A percentile compares a stretch with the other conserved stretches of the same genome.
phyloP scores from a whole-genome alignment of 75 land plant species.

The Larix kaempferi region DNA sequence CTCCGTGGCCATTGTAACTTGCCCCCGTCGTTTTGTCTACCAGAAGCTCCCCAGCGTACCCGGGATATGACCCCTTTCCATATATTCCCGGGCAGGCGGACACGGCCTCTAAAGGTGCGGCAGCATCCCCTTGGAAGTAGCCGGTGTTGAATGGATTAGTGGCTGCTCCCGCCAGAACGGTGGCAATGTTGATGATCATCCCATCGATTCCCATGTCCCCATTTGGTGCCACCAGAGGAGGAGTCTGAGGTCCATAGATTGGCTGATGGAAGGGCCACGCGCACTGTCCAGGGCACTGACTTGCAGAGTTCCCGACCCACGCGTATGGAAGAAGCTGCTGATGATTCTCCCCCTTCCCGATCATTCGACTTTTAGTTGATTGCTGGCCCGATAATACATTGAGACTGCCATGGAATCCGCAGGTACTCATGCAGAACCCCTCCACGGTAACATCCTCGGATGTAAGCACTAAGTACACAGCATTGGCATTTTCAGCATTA shows the following conservation, averaged over 20 bases:
- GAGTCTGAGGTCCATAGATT: slow-evolving; percentile 13
- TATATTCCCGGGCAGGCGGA: slow-evolving; percentile 27
- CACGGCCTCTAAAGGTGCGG: slow-evolving; percentile 19
- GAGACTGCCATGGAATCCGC: slow-evolving; percentile 20
- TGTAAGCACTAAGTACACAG: slow-evolving; percentile 34
- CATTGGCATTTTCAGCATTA: slow-evolving; percentile 9
- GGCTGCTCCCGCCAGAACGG: slow-evolving; percentile 19
- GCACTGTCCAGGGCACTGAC: slow-evolving; percentile 19
- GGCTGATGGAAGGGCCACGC: slow-evolving; percentile 26
- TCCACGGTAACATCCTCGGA: slow-evolving; percentile 32
- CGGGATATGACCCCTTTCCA: slow-evolving; percentile 36
- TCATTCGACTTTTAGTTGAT: background rate
- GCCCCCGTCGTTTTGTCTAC: slow-evolving; percentile 23
- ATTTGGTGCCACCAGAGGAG: slow-evolving; percentile 21
- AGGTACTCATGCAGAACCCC: slow-evolving; percentile 59
- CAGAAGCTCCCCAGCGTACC: slow-evolving; percentile 29
- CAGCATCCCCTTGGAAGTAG: slow-evolving; percentile 20
- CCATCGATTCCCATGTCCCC: slow-evolving; percentile 26
- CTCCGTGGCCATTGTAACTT: slow-evolving; percentile 30
- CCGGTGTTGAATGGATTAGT: slow-evolving; percentile 26
- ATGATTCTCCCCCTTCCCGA: background rate
- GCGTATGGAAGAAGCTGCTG: slow-evolving; percentile 10
- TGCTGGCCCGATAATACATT: too few species aligned
- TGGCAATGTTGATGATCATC: slow-evolving; percentile 23
- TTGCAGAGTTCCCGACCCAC: slow-evolving; percentile 21